phyloP scores from a whole-genome alignment of 192 early-diverging fungal species.

The Podochytrium sp. region DNA sequence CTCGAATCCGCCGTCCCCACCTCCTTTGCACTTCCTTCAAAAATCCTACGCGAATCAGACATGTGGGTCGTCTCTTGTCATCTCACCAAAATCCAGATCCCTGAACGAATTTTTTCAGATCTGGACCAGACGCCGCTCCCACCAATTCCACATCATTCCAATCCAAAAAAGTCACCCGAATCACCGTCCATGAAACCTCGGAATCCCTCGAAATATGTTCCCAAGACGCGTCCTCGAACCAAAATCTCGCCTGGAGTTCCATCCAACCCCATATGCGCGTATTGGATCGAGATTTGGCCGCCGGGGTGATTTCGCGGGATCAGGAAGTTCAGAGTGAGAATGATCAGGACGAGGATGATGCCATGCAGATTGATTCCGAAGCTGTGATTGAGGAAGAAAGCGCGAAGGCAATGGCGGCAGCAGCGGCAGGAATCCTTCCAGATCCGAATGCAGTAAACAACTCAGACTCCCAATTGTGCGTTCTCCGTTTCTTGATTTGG shows the following conservation, averaged over 20 bases:
- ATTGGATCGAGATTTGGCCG: neutral
- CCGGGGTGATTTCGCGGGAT: neutral
- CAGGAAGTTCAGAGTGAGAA: neutral
- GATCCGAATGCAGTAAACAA: neutral
- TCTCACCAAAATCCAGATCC: slow-evolving; percentile 15
- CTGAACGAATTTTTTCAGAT: slow-evolving; percentile 13
- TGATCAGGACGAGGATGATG: neutral
- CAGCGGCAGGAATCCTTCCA: neutral
- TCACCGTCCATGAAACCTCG: slow-evolving; percentile 72
- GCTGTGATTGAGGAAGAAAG: neutral
- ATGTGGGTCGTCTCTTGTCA: slow-evolving; percentile 11
- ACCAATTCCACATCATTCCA: slow-evolving; percentile 14
- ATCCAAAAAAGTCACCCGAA: slow-evolving; percentile 42
- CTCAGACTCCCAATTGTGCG: neutral
- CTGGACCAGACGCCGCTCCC: no score
- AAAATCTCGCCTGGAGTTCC: neutral
- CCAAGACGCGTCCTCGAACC: neutral
- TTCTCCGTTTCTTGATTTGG: neutral
- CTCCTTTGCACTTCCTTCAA: slow-evolving; percentile 25
- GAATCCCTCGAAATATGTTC: slow-evolving; percentile 65
- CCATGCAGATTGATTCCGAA: neutral
- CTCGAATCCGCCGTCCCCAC: slow-evolving; percentile 42
- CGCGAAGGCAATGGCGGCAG: neutral
- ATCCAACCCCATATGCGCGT: neutral
- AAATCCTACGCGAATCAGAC: slow-evolving; percentile 21